Base-by-base conservation (phyloP, 805 yeast genomes). In the Wickerhamiella galacta region DNA sequence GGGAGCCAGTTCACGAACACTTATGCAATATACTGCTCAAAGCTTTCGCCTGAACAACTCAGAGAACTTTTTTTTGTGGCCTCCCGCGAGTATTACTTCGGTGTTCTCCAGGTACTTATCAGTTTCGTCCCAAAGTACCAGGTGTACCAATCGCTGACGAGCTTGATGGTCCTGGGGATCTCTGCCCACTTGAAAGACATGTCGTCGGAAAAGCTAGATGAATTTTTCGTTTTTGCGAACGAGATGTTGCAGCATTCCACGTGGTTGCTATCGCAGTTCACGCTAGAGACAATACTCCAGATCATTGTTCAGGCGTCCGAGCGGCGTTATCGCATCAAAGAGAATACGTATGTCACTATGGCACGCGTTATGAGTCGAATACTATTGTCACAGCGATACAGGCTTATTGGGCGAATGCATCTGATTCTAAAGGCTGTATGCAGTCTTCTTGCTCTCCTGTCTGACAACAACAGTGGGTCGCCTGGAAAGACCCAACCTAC, bases 331-430 rank as follows among this genome's bases (percentile, higher is more conserved):
- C 25, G 33, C 17, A 37, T 42, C 14, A 35, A 34, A n/a, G 53
- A 52, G 26, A 55, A 50, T 1, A 31, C 58, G 2, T 73, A 60
- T 45, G 35, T 53, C 2, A 39, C 47, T 4, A 41, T 68, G 3
- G 58, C 71, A 4, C 67, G 66, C 34, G 54, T 71, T 0, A 43
- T 77, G 17, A 73, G 93, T 0, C 63, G 66, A 23, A 54, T 79
- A 2, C 50, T 85, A 6, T 55, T 81, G 18, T 64, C 64, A 46
- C 90, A 81, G 45, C 65, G 95, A 33, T 68, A 60, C 47, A 67
- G 82, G 45, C 56, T 85, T 14, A 61, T 75, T 0, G 70, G 74
- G 23, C 70, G 95, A 48, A 73, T 79, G 46, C 93, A 82, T 49
- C 46, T 83, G 28, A 42, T 82, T 3, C 56, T 70, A 6, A 44